These are phyloP conservation scores for Gossypium mustelinum DNA, from an alignment of 345 rosid species.

Conservation along the genomic window DNA sequence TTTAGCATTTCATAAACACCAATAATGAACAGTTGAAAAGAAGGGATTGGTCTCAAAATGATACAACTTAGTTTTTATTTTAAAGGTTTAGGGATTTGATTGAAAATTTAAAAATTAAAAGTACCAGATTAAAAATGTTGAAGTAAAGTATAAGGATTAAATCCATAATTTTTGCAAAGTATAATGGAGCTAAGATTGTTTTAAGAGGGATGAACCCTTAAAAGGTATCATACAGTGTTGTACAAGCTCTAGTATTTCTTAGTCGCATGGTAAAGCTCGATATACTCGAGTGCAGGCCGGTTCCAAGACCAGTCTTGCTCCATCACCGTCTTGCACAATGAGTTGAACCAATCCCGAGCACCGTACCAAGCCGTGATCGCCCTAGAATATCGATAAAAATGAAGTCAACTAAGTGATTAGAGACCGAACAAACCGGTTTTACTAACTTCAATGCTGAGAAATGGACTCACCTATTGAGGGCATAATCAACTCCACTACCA, in stretches of 20 bases:
- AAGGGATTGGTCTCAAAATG: neutral
- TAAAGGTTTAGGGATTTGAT: neutral
- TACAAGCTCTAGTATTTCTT: conserved; percentile 32
- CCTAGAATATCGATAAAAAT: conserved; percentile 35
- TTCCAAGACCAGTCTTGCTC: conserved; percentile 99
- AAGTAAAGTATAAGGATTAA: no score
- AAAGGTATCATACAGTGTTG: neutral
- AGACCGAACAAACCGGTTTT: neutral
- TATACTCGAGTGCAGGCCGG: conserved; percentile 88
- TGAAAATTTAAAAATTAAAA: neutral
- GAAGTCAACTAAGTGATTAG: neutral
- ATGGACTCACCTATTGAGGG: conserved; percentile 65
- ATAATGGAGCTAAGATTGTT: no score
- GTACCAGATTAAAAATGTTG: no score
- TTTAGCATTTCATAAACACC: neutral
- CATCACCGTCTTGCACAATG: conserved; percentile 76
- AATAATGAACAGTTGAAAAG: neutral
- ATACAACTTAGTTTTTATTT: neutral
- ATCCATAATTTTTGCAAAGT: no score
- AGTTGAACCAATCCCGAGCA: conserved; percentile 68
- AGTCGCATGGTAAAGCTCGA: conserved; percentile 91
- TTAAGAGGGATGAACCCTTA: conserved; percentile 3
- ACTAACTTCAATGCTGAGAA: neutral
- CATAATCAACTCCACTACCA: conserved; percentile 73
- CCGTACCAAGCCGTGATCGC: conserved; percentile 79